Evolutionary conservation across 1,139 yeast genomes (phyloP), one percentile per base, ranked within the genome.

Genomic region (Candida frijolesensis): DNA sequence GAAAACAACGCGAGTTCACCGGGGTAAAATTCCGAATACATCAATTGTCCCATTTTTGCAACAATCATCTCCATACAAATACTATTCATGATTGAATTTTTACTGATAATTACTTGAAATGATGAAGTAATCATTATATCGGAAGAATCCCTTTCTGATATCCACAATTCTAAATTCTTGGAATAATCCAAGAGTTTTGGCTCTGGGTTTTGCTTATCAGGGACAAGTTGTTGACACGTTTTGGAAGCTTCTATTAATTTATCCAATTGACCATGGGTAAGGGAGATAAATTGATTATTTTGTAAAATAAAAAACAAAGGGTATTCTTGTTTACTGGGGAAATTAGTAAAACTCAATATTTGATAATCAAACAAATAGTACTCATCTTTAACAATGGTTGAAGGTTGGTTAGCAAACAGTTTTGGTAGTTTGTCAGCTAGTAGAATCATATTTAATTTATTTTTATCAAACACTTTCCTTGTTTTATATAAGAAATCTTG

Each of bases 1-100:
- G 79, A 66, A 57, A 74, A 83, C 2, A 83, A 81, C 11, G 83
- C 54, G 22, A 71, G 59, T 51, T 83, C 80, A 0, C 84, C 74
- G 0, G 77, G 73, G 59, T 84, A 85, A 2, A 86, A 57, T 3
- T 56, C 56, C 1, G 66, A 60, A n/a, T 72, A 63, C 1, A 84
- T 60, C 8, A 63, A 57, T 2, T 60, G 54, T n/a, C 74, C 79
- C 6, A 83, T 54, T 2, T 81, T 46, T 48, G 79, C 82, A 15
- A 76, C 70, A 2, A 85, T 53, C 9, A 85, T 60, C 54, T 85
- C 89, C 8, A 81, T 57, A 15, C 70, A 64, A 55, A 80, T 71
- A 2, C 79, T 70, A 46, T 66, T 64, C 11, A 50, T 45, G 0
- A 78, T 71, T 9, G 66, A 61, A 0, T 77, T 59, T 0, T 47